Base-by-base conservation (phyloP, 2,329 filamentous ascomycete genomes). In the Penicillium sp. region DNA sequence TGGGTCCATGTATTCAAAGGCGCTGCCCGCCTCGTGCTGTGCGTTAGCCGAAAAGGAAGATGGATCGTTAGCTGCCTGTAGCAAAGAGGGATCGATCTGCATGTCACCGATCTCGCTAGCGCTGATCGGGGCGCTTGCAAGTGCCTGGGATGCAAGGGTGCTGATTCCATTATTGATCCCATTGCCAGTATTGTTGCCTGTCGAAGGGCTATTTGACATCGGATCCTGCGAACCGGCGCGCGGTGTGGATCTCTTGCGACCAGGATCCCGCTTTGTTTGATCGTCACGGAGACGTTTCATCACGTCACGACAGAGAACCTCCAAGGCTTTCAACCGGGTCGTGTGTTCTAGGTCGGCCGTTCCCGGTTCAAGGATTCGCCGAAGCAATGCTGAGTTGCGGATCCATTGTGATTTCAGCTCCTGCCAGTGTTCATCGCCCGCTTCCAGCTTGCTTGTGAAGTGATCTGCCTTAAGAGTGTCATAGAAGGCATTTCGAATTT, bases 241-340 rank as follows among this genome's bases (percentile, higher is more conserved):
- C 35, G 54, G 44, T 25, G 53, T 49, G 5, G 67, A 61, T 65
- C 63, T 65, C 68, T 65, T 72, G 54, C 73, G 73, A 12, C 72
- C 72, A 2, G 76, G 71, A 59, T 82, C 74, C 47, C 77, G 75
- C 56, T 80, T 81, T 0, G 75, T 75, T 51, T 81, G 79, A 55
- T 88, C 84, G 59, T 89, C 85, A 31, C 85, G 80, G 46, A 87
- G 76, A 42, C 88, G 78, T 70, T 91, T 91, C 78, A 88, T 84
- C 15, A 89, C 85, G 68, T 92, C 88, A 44, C 83, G 79, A 45
- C 86, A 86, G 3, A 93, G 71, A 0, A 87, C 76, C 53, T 91
- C 86, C 41, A 91, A 67, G 1, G 86, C 86, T 56, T 81, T 83
- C 29, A 81, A 64, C 64, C 83, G 87, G 40, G 75, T 69, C 20